Evolutionary conservation across 306 rosid genomes (phyloP).

Genomic region (Astragalus membranaceus): DNA sequence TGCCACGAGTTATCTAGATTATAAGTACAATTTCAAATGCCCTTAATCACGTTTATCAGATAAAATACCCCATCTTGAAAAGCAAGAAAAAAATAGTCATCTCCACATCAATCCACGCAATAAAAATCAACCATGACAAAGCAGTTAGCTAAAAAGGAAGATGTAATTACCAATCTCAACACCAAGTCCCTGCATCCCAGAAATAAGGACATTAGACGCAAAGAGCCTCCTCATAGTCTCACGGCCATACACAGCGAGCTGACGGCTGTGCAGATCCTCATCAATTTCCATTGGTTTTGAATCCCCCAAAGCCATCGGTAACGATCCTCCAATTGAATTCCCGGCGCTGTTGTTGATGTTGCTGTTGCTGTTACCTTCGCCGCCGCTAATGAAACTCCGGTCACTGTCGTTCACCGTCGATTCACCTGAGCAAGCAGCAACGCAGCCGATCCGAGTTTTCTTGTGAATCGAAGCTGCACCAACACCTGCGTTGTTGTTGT

Average conservation of each 20-base stretch:
- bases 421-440: constrained; percentile 26
- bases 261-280: constrained; percentile 99
- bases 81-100: background rate
- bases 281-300: constrained; percentile 61
- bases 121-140: background rate
- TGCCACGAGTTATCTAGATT: background rate
- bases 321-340: constrained; percentile 21
- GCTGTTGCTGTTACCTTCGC: constrained; percentile 6
- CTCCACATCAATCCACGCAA: background rate
- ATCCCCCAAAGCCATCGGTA: constrained; percentile 64
- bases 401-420: constrained; percentile 40
- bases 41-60: background rate
- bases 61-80: background rate
- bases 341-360: constrained; percentile 21
- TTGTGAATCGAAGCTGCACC: constrained; percentile 34
- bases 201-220: constrained; percentile 74
- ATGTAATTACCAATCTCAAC: constrained; percentile 76
- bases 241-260: constrained; percentile 96
- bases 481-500: constrained; percentile 14
- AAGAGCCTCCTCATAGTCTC: constrained; percentile 93
- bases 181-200: constrained; percentile 92
- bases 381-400: constrained; percentile 1
- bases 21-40: background rate
- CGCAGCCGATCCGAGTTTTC: constrained; percentile 56
- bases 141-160: background rate